Percentiles rank a stretch among this genome's conserved stretches.
These are phyloP conservation scores for Ganoderma lingzhi DNA, from an alignment of 1,284 basidiomycete genomes.

Conservation along the genomic window DNA sequence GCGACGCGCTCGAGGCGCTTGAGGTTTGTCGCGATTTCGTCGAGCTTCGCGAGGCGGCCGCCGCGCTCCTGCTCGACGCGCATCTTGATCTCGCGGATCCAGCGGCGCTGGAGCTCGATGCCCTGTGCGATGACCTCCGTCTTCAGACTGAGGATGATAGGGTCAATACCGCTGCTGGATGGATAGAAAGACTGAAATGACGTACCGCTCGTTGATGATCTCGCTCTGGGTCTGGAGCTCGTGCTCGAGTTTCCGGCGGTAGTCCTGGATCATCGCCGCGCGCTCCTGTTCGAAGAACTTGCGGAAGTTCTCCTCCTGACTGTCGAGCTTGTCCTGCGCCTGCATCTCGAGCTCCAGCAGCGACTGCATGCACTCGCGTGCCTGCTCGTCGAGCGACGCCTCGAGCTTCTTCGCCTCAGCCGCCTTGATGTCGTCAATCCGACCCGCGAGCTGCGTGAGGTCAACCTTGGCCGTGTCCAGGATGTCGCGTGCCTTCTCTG, in stretches of 20 bases:
- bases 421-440: constrained; percentile 85
- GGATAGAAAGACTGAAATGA: background rate
- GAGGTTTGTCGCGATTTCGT: constrained; percentile 90
- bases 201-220: constrained; percentile 92
- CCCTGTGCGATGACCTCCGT: constrained; percentile 97
- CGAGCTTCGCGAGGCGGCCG: constrained; percentile 93
- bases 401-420: constrained; percentile 85
- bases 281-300: constrained; percentile 87
- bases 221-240: constrained; percentile 92
- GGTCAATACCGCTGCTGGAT: background rate
- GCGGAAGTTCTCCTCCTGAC: constrained; percentile 89
- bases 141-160: constrained; percentile 68
- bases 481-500: constrained; percentile 73
- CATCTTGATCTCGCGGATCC: constrained; percentile 96
- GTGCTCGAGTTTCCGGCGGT: constrained; percentile 86
- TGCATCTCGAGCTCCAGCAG: constrained; percentile 87
- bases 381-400: constrained; percentile 83
- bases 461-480: constrained; percentile 85
- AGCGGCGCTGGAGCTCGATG: constrained; percentile 95
- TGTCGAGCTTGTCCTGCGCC: constrained; percentile 84
- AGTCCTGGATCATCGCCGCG: constrained; percentile 76
- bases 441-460: constrained; percentile 79
- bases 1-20: constrained; percentile 93
- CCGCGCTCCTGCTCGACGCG: constrained; percentile 97
- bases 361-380: constrained; percentile 85